These are phyloP conservation scores for Immersiella caudata DNA, from an alignment of 495 filamentous ascomycete species.

Conservation along the genomic window DNA sequence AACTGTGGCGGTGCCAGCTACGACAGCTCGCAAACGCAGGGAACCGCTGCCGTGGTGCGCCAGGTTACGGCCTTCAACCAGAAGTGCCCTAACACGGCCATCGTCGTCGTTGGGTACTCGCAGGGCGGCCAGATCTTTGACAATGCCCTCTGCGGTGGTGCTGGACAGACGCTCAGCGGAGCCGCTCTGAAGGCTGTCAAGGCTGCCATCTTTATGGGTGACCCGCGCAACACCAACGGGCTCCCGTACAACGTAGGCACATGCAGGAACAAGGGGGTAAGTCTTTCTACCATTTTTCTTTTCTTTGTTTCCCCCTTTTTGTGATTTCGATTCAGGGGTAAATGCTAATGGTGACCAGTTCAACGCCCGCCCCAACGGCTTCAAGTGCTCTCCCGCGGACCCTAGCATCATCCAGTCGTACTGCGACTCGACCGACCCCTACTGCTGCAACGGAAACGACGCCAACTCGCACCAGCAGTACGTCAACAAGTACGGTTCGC, in stretches of 20 bases:
- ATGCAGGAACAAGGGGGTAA: slow-evolving; percentile 60
- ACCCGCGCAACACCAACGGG: slow-evolving; percentile 57
- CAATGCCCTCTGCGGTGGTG: slow-evolving; percentile 60
- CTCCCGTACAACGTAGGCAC: slow-evolving; percentile 65
- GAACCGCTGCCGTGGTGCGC: slow-evolving; percentile 55
- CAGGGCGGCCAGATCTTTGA: neutral
- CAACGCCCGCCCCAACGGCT: slow-evolving; percentile 58
- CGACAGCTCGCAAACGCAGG: slow-evolving; percentile 54
- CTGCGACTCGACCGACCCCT: slow-evolving; percentile 64
- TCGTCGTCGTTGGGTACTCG: neutral
- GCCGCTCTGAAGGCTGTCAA: slow-evolving; percentile 37
- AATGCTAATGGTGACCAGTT: slow-evolving; percentile 44
- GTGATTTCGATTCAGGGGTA: neutral
- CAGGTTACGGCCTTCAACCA: slow-evolving; percentile 57
- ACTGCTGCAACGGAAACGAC: slow-evolving; percentile 66
- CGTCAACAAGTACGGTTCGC: slow-evolving; percentile 59
- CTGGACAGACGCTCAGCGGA: slow-evolving; percentile 8
- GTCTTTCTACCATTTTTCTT: slow-evolving; percentile 26
- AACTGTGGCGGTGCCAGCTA: slow-evolving; percentile 56
- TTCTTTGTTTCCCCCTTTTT: no score
- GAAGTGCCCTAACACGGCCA: slow-evolving; percentile 56
- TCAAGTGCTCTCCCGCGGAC: slow-evolving; percentile 48
- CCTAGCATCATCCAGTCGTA: slow-evolving; percentile 59
- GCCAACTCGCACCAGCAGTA: slow-evolving; percentile 61
- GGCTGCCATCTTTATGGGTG: slow-evolving; percentile 65